Evolutionary conservation across 805 yeast species (phyloP), one percentile per base, ranked within the genome.

Genomic region (Nakazawaea sp.): DNA sequence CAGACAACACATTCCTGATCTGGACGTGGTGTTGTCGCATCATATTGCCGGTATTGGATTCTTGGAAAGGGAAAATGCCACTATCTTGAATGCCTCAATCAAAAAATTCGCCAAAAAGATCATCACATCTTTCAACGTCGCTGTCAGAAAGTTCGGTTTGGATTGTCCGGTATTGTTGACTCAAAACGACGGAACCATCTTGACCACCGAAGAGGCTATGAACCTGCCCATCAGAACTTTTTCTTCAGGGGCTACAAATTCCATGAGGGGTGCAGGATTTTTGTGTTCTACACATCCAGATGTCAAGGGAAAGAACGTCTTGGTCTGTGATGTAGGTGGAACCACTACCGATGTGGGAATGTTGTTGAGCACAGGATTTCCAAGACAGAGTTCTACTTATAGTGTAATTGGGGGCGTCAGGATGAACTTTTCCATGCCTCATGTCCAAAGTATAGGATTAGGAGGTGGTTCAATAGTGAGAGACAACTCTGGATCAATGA

Each of bases 281-380:
- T 47, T 69, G 11, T 62, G 68, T 40, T 32, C 56, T 34, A 33
- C 49, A 18, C 45, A 45, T 12, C 27, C 37, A n/a, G 38, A 41
- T 7, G 38, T 44, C 4, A 32, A 39, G 5, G 58, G 55, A 11
- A 41, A 49, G 26, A 44, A 49, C 27, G 53, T 59, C 12, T 44
- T 66, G 33, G 71, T 69, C n/a, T 61, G 61, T 25, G 75, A 69
- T 46, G 62, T 69, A 27, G 75, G 75, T 13, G 75, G 75, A 10
- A 69, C 75, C 10, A 69, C 75, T 4, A 53, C 72, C 6, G 75
- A 69, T 46, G 69, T 67, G n/a, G 75, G 75, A 7, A 42, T 66
- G 32, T 44, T 69, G 23, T 47, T 69, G 8, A 62, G 70, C 4
- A 46, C 62, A 15, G 75, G 74, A 1, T 69, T 67, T 48, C 75